These are phyloP conservation scores for Diaporthe longicolla DNA, from an alignment of 2,329 filamentous ascomycete genomes.

Conservation along the genomic window DNA sequence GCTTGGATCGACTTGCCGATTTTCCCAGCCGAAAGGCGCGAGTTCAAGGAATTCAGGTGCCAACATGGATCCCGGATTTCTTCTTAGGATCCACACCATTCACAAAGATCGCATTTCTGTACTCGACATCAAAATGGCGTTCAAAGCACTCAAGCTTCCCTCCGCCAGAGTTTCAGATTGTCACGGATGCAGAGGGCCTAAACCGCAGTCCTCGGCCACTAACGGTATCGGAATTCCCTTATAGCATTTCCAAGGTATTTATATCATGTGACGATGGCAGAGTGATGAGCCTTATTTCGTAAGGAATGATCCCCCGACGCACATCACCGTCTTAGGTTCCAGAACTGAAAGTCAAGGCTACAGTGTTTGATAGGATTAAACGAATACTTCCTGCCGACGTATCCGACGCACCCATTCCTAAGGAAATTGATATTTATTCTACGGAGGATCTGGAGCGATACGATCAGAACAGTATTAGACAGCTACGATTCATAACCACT, in stretches of 20 bases:
- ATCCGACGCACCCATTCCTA: rapidly evolving
- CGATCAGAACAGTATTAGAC: not conserved
- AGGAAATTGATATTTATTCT: too few species aligned
- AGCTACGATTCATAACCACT: not conserved
- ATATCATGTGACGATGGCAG: not conserved
- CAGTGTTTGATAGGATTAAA: not conserved
- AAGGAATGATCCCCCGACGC: not conserved
- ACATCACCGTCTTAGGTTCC: not conserved
- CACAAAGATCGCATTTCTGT: not conserved
- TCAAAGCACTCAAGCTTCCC: not conserved
- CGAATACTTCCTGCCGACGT: not conserved
- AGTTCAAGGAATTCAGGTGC: not conserved
- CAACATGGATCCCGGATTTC: not conserved
- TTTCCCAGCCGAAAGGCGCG: not conserved
- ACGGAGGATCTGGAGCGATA: not conserved
- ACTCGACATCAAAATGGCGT: not conserved
- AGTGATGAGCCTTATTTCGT: not conserved
- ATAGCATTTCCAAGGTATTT: not conserved
- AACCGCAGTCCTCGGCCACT: not conserved
- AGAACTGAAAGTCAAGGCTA: not conserved
- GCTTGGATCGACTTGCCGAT: not conserved
- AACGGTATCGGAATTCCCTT: not conserved
- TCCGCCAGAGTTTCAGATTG: not conserved
- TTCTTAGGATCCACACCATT: not conserved
- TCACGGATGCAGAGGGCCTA: not conserved